Conservation (phyloP, 2,329 filamentous ascomycete genomes). For the Fusarium xyrophilum region DNA sequence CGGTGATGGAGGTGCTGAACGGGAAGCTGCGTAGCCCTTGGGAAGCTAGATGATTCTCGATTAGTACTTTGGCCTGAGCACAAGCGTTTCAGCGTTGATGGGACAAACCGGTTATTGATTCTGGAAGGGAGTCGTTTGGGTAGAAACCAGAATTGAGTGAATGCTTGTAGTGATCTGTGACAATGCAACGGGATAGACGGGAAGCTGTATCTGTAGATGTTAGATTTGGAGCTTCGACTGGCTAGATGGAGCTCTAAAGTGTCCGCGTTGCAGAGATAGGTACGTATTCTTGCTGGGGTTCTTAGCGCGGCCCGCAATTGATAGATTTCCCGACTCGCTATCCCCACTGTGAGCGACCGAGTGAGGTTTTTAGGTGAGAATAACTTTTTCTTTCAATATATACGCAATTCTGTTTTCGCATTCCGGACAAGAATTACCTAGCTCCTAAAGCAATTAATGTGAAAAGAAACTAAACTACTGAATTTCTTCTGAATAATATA, state of each 20-base stretch:
- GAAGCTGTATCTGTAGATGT: slow-evolving; percentile 22
- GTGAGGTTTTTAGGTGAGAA: not conserved
- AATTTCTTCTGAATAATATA: not conserved
- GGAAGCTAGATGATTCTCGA: slow-evolving; percentile 6
- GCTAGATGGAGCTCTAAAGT: slow-evolving; percentile 42
- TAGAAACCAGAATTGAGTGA: not conserved
- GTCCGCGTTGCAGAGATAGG: slow-evolving; percentile 7
- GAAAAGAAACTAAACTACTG: not conserved
- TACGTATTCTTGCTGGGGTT: slow-evolving; percentile 34
- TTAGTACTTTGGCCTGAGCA: slow-evolving; percentile 18
- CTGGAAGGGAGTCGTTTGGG: no score
- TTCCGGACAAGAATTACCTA: not conserved
- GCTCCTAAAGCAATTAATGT: not conserved
- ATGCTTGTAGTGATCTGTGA: not conserved
- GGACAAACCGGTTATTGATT: slow-evolving; percentile 4
- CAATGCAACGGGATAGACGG: not conserved
- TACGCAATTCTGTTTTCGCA: not conserved
- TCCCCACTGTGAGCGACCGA: slow-evolving; percentile 1
- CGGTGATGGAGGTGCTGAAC: slow-evolving; percentile 7
- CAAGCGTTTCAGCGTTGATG: not conserved
- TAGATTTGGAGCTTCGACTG: slow-evolving; percentile 36
- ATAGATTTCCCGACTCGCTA: slow-evolving; percentile 12
- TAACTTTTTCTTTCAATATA: not conserved
- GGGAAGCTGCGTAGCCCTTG: slow-evolving; percentile 2
- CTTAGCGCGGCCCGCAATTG: slow-evolving; percentile 18